These are phyloP conservation scores for Pinus tabuliformis DNA, from an alignment of 75 land plant genomes.

Conservation along the genomic window DNA sequence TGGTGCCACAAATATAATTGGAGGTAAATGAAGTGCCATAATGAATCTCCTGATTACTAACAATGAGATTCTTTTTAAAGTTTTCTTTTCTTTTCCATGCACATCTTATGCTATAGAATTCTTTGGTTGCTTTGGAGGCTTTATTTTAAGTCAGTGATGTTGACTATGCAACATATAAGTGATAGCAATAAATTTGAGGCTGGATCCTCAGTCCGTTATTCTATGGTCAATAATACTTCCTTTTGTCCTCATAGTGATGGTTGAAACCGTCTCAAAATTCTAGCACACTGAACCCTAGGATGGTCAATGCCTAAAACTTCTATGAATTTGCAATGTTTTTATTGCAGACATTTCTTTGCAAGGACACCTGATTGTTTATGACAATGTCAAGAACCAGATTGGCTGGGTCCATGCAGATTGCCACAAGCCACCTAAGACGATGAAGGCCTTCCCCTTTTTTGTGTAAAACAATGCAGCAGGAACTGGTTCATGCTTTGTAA, in stretches of 20 bases:
- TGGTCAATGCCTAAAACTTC: background rate
- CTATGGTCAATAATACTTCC: background rate
- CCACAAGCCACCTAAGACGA: conserved; percentile 29
- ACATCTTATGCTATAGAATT: background rate
- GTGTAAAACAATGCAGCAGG: background rate
- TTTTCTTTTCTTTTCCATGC: conserved; percentile 1
- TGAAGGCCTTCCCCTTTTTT: conserved; percentile 12
- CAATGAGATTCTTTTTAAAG: background rate
- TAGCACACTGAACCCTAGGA: background rate
- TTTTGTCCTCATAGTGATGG: background rate
- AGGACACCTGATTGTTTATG: conserved; percentile 66
- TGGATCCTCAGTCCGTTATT: background rate
- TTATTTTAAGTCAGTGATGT: background rate
- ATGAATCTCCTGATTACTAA: background rate
- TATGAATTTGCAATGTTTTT: conserved; percentile 1
- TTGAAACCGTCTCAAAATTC: background rate
- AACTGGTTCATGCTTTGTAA: background rate
- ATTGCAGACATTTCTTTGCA: conserved; percentile 82
- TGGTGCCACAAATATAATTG: conserved; percentile 61
- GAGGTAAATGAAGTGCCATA: conserved; percentile 44
- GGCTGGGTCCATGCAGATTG: conserved; percentile 73
- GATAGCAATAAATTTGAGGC: background rate
- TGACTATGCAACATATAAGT: background rate
- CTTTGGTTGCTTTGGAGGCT: background rate
- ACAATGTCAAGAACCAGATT: conserved; percentile 57